Evolutionary conservation across 805 yeast genomes (phyloP).

Genomic region (Candida arabinofermentans): DNA sequence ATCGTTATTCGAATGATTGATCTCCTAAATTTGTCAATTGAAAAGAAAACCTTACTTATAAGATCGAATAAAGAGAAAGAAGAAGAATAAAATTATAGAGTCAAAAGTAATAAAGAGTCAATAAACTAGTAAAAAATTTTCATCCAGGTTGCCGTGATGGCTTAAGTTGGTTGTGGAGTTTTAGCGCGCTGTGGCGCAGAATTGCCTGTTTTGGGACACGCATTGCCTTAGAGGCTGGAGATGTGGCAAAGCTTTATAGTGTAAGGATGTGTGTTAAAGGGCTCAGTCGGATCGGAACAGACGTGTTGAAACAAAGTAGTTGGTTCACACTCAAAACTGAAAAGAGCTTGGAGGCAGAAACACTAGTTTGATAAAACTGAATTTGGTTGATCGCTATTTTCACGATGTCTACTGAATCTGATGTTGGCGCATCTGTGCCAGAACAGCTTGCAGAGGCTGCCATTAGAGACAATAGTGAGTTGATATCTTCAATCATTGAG

Average conservation of each 20-base stretch:
- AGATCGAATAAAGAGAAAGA: background rate
- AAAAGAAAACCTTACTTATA: no score
- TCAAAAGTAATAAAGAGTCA: background rate
- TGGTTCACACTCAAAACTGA: no score
- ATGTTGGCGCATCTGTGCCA: slow-evolving; percentile 67
- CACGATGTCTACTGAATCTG: slow-evolving; percentile 4
- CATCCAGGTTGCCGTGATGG: background rate
- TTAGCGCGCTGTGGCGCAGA: slow-evolving; percentile 2
- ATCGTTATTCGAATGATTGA: background rate
- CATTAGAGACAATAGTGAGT: slow-evolving; percentile 81
- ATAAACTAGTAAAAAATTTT: background rate
- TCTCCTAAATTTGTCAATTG: no score
- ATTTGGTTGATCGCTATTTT: no score
- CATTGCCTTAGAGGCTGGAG: background rate
- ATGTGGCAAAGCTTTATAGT: background rate
- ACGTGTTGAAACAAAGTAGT: no score
- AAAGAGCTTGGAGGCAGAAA: no score
- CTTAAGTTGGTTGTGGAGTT: background rate
- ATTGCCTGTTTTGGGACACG: background rate
- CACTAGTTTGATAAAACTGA: no score
- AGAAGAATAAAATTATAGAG: background rate
- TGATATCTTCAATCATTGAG: slow-evolving; percentile 53
- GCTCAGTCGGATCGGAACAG: no score
- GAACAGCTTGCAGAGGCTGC: slow-evolving; percentile 86
- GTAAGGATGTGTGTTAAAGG: slow-evolving; percentile 1